Evolutionary conservation across 495 filamentous ascomycete genomes (phyloP).

Genomic region (Astrocystis sublimbata): DNA sequence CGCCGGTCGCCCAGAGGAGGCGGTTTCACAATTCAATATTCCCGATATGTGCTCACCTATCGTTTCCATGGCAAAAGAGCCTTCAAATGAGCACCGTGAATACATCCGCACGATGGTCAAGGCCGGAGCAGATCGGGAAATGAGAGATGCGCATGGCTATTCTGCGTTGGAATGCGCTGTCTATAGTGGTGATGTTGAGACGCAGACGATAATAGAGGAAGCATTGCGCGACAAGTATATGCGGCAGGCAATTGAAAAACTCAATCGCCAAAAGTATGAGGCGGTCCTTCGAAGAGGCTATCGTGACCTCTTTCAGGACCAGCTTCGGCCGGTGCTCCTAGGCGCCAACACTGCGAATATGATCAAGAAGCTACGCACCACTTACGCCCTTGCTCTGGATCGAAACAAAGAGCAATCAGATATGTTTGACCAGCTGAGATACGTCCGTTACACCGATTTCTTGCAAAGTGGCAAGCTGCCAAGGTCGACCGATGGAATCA

Average conservation of each 20-base stretch:
- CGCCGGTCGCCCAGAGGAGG: slow-evolving; percentile 9
- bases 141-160: slow-evolving; percentile 32
- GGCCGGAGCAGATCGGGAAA: slow-evolving; percentile 18
- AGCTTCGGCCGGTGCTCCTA: slow-evolving; percentile 26
- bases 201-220: slow-evolving; percentile 23
- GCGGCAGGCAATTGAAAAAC: background rate
- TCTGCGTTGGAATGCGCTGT: slow-evolving; percentile 36
- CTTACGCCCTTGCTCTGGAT: background rate
- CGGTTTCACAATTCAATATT: slow-evolving; percentile 25
- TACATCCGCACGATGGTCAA: slow-evolving; percentile 31
- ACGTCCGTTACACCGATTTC: background rate
- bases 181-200: slow-evolving; percentile 17
- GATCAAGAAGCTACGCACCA: background rate
- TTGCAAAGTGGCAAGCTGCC: background rate
- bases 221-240: slow-evolving; percentile 10
- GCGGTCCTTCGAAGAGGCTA: slow-evolving; percentile 29
- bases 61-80: slow-evolving; percentile 38
- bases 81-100: slow-evolving; percentile 29
- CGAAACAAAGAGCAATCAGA: too few relatives aligned
- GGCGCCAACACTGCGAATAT: background rate
- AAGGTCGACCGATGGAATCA: background rate
- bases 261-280: background rate
- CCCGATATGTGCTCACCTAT: slow-evolving; percentile 27
- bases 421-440: background rate
- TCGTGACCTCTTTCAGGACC: slow-evolving; percentile 36